These are phyloP conservation scores for Paraphaeosphaeria sporulosa DNA, from an alignment of 2,329 filamentous ascomycete genomes.

Conservation along the genomic window DNA sequence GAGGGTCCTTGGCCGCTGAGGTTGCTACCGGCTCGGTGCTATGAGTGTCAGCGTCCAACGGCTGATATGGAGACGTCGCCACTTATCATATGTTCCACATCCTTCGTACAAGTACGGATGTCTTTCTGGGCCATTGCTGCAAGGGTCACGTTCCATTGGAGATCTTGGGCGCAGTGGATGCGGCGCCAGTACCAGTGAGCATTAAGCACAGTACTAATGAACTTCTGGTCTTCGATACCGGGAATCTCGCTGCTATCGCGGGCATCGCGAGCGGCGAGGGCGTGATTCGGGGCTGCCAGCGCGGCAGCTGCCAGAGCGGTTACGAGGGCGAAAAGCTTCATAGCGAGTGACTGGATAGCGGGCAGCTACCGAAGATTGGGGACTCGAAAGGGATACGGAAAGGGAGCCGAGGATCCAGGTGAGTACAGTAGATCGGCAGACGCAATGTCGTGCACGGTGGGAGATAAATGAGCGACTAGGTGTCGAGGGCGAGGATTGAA, in stretches of 20 bases:
- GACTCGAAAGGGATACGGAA: conserved; percentile 10
- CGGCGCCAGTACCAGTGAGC: conserved; percentile 48
- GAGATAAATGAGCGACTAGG: conserved; percentile 11
- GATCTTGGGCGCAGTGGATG: conserved; percentile 46
- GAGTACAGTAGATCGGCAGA: conserved; percentile 23
- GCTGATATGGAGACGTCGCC: neutral
- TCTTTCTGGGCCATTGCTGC: conserved; percentile 35
- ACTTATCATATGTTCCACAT: conserved; percentile 39
- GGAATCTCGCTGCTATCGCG: conserved; percentile 32
- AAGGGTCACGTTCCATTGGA: conserved; percentile 36
- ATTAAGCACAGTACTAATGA: conserved; percentile 43
- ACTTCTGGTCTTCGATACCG: conserved; percentile 35
- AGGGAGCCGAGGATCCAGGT: conserved; percentile 20
- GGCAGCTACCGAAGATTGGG: conserved; percentile 6
- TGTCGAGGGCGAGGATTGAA: conserved; percentile 18
- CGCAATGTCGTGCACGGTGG: conserved; percentile 22
- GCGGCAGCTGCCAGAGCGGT: conserved; percentile 31
- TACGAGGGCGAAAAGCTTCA: conserved; percentile 38
- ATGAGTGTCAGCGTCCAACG: conserved; percentile 11
- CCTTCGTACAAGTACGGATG: conserved; percentile 33
- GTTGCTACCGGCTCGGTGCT: conserved; percentile 45
- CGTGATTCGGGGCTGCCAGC: conserved; percentile 30
- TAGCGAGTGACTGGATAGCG: conserved; percentile 19
- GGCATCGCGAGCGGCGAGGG: conserved; percentile 22
- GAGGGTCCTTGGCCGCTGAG: conserved; percentile 38